Evolutionary conservation across 1,284 basidiomycete genomes (phyloP), one percentile per base, ranked within the genome.

Genomic region (Cryptococcus amylolentus): DNA sequence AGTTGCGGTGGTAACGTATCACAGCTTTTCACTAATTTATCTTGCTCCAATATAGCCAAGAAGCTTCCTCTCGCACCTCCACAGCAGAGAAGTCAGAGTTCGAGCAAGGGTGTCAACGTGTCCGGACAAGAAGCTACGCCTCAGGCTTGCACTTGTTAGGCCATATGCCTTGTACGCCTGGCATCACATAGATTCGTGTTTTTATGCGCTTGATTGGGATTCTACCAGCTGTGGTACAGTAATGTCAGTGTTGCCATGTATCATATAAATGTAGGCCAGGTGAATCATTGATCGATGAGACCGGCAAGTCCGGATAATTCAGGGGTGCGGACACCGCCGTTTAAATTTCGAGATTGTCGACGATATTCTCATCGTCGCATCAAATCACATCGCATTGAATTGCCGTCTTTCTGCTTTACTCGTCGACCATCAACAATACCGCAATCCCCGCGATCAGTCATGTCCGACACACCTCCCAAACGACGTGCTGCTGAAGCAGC

Each of bases 61-160:
- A 75, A 75, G 49, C 58, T 77, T 14, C 74, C 75, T 12, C 61
- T 75, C 26, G 65, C 65, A 13, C 64, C 70, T 10, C 65, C 70
- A 10, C 62, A 65, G 4, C 58, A 58, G 38, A 50, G 61, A 45
- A 41, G 57, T 38, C 61, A 26, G 47, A 20, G n/a, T 55, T 50
- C 57, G 61, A 55, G 49, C 10, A 61, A 63, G 39, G 73, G 72
- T 9, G 73, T 76, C 43, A 69, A 67, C 56, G 72, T 76, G 16
- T 56, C 67, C 16, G 61, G 58, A 7, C 51, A 64, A 37, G 52
- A 69, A 14, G 62, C 60, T 26, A 58, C 63, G 5, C 63, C 58
- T 4, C 62, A 60, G 23, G 69, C 69, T 20, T 71, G 69, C 55
- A 69, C 58, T 31, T 71, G 69, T 43, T 71, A 61, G 45, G 48